Evolutionary conservation across 495 filamentous ascomycete species (phyloP).

Genomic region (Neurospora intermedia): DNA sequence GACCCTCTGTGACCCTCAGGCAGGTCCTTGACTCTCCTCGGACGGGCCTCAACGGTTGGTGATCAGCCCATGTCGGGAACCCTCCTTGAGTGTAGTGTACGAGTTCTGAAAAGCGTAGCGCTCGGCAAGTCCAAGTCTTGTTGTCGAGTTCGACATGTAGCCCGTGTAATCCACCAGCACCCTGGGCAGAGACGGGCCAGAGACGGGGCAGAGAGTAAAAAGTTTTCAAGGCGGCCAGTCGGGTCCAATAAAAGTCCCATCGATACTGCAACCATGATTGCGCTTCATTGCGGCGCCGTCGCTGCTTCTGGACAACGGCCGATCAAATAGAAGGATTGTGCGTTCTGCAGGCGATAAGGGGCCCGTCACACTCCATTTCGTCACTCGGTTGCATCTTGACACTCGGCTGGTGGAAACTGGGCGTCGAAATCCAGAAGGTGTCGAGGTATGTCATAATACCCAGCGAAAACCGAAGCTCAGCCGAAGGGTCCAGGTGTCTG

Average conservation of each 20-base stretch:
- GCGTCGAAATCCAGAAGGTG: not conserved
- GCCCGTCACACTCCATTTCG: not conserved
- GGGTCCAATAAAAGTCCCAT: not conserved
- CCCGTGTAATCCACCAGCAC: not conserved
- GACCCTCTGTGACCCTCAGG: not conserved
- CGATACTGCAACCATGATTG: not conserved
- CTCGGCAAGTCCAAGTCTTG: not conserved
- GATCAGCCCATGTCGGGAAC: not conserved
- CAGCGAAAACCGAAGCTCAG: not conserved
- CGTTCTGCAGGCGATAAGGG: not conserved
- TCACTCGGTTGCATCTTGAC: not conserved
- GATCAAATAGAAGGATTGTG: not conserved
- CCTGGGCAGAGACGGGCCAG: not conserved
- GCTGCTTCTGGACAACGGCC: not conserved
- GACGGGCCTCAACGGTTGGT: not conserved
- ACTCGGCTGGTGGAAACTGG: not conserved
- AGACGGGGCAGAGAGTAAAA: not conserved
- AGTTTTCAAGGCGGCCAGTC: not conserved
- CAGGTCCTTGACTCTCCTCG: not conserved
- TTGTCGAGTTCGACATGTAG: not conserved
- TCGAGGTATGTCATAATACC: not conserved
- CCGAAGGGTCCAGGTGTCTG: not conserved
- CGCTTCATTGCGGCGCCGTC: not conserved
- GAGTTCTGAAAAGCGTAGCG: not conserved
- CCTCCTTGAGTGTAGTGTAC: not conserved